Conservation (phyloP, 2,329 filamentous ascomycete genomes). For the Diaporthe sp. region DNA sequence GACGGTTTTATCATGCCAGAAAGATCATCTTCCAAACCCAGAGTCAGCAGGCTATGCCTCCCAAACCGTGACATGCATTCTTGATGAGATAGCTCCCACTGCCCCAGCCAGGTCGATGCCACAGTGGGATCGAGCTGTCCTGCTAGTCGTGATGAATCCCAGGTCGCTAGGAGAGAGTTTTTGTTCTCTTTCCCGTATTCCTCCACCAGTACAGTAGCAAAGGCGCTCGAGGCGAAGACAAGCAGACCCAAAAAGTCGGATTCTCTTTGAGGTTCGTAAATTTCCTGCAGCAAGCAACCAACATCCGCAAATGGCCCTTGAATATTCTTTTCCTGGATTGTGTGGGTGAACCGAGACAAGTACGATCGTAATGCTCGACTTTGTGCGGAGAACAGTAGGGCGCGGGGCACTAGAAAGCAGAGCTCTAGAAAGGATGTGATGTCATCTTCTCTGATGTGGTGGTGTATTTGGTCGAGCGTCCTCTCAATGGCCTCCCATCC, state of each 20-base stretch:
- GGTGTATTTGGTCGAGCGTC: not conserved
- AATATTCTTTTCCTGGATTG: not conserved
- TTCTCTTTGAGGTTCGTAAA: not conserved
- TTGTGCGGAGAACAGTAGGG: not conserved
- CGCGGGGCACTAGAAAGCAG: not conserved
- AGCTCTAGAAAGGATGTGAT: not conserved
- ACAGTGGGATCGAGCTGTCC: not conserved
- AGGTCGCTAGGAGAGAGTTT: not conserved
- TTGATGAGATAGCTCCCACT: not conserved
- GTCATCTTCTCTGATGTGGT: conserved; percentile 7
- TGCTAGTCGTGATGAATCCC: conserved; percentile 4
- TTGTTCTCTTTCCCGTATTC: not conserved
- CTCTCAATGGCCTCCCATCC: not conserved
- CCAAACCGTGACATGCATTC: conserved; percentile 9
- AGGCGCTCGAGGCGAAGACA: not conserved
- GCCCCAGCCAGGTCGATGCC: not conserved
- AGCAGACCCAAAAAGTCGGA: not conserved
- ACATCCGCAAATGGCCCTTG: not conserved
- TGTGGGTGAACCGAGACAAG: not conserved
- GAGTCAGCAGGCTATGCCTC: not conserved
- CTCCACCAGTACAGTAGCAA: not conserved
- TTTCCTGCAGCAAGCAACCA: not conserved
- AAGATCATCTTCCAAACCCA: conserved; percentile 1
- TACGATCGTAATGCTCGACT: not conserved
- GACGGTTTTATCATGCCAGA: not conserved